A percentile compares a stretch with the other conserved stretches of the same genome.
Evolutionary conservation across 1,284 basidiomycete genomes (phyloP).

Genomic region (Spongispora temasekensis): DNA sequence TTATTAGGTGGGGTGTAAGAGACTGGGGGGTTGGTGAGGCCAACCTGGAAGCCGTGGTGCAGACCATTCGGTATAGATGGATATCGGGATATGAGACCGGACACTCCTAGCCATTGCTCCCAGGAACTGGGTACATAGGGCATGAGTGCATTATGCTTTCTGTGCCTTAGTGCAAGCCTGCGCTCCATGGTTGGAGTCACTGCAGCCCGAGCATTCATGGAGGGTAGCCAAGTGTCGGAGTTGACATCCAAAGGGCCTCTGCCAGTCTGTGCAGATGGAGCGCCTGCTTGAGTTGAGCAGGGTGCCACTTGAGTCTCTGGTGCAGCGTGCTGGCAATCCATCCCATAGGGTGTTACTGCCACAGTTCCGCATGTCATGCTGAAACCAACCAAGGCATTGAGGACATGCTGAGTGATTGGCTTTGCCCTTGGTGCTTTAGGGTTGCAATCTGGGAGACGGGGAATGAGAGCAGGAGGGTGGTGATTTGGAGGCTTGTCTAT

Average conservation of each 20-base stretch:
- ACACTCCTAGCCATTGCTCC: neutral
- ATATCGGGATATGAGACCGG: neutral
- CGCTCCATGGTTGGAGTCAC: neutral
- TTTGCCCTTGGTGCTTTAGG: neutral
- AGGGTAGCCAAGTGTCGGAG: neutral
- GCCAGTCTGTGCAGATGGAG: neutral
- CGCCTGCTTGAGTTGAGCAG: neutral
- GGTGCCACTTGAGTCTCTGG: neutral
- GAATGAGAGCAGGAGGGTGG: neutral
- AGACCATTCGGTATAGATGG: neutral
- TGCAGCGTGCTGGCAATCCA: neutral
- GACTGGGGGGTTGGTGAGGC: neutral
- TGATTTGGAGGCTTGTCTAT: neutral
- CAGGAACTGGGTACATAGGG: neutral
- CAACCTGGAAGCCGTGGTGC: neutral
- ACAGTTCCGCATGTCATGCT: neutral
- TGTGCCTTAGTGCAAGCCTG: neutral
- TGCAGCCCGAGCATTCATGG: neutral
- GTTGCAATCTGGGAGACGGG: neutral
- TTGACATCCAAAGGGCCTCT: neutral
- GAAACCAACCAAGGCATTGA: neutral
- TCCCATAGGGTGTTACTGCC: neutral
- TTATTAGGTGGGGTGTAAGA: neutral
- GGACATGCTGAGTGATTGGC: neutral
- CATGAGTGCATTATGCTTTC: neutral